Evolutionary conservation across 2,329 filamentous ascomycete species (phyloP).

Genomic region (Tolypocladium pustulatum): DNA sequence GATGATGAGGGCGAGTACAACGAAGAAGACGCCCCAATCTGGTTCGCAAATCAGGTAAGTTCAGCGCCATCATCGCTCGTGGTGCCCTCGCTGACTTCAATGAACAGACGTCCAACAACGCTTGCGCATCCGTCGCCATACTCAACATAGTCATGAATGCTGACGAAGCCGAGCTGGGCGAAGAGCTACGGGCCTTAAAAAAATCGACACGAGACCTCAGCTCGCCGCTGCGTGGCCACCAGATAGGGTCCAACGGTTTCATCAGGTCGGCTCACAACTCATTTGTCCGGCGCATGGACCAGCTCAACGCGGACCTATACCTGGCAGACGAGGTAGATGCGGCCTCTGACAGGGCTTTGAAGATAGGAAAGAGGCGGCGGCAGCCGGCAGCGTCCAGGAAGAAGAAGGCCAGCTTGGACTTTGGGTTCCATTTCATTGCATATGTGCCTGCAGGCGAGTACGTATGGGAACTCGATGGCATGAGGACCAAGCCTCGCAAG

Average conservation of each 20-base stretch:
- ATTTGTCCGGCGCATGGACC: slow-evolving; percentile 69
- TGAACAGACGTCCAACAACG: slow-evolving; percentile 62
- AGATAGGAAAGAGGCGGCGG: slow-evolving; percentile 26
- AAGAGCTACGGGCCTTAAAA: slow-evolving; percentile 63
- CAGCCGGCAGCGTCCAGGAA: slow-evolving; percentile 15
- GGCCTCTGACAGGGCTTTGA: slow-evolving; percentile 17
- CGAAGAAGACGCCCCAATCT: slow-evolving; percentile 41
- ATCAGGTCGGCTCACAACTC: slow-evolving; percentile 81
- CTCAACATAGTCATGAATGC: slow-evolving; percentile 91
- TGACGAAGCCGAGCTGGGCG: slow-evolving; percentile 53
- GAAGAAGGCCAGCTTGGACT: slow-evolving; percentile 40
- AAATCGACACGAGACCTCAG: slow-evolving; percentile 56
- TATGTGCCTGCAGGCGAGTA: slow-evolving; percentile 67
- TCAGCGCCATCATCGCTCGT: background rate
- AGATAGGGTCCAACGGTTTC: slow-evolving; percentile 62
- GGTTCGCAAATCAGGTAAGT: slow-evolving; percentile 85
- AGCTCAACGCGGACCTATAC: slow-evolving; percentile 59
- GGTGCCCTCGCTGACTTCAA: slow-evolving; percentile 4
- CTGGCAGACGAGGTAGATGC: slow-evolving; percentile 45
- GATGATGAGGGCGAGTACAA: slow-evolving; percentile 37
- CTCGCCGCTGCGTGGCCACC: slow-evolving; percentile 64
- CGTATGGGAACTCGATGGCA: slow-evolving; percentile 83
- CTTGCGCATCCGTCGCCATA: slow-evolving; percentile 85
- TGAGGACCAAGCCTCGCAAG: slow-evolving; percentile 55
- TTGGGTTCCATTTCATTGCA: slow-evolving; percentile 78